A percentile compares a stretch with the other conserved stretches of the same genome.
Evolutionary conservation across 495 filamentous ascomycete genomes (phyloP).

Genomic region (Neurospora sp.): DNA sequence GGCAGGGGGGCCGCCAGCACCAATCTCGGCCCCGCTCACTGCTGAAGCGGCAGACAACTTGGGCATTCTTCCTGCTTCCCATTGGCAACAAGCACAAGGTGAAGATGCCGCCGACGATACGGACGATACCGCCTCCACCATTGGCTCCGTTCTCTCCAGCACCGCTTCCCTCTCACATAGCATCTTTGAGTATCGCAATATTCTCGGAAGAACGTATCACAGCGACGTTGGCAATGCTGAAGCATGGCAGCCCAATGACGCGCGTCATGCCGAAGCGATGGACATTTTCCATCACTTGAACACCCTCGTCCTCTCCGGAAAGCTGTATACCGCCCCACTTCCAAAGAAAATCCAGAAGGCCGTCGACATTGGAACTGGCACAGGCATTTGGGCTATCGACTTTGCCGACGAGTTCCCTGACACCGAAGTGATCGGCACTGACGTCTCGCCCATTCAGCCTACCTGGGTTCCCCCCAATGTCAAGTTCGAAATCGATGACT

Average conservation of each 20-base stretch:
- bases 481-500: constrained; percentile 48
- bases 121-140: not conserved
- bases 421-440: constrained; percentile 47
- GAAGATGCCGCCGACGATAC: not conserved
- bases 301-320: constrained; percentile 38
- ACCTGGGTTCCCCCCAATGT: constrained; percentile 41
- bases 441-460: constrained; percentile 49
- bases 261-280: constrained; percentile 11
- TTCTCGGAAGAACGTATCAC: constrained; percentile 32
- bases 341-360: constrained; percentile 32
- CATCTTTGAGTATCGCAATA: constrained; percentile 35
- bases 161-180: constrained; percentile 37
- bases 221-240: constrained; percentile 4
- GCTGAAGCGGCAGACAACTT: not conserved
- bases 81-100: not conserved
- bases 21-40: not conserved
- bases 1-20: not conserved
- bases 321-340: constrained; percentile 47
- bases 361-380: constrained; percentile 50
- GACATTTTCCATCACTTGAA: constrained; percentile 6
- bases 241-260: constrained; percentile 20
- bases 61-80: not conserved
- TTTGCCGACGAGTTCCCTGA: constrained; percentile 39
- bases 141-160: constrained; percentile 1
- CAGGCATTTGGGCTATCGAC: constrained; percentile 13